A percentile compares a stretch with the other conserved stretches of the same genome.
Evolutionary conservation across 441 rosid species (phyloP).

Genomic region (Gossypium trilobum): DNA sequence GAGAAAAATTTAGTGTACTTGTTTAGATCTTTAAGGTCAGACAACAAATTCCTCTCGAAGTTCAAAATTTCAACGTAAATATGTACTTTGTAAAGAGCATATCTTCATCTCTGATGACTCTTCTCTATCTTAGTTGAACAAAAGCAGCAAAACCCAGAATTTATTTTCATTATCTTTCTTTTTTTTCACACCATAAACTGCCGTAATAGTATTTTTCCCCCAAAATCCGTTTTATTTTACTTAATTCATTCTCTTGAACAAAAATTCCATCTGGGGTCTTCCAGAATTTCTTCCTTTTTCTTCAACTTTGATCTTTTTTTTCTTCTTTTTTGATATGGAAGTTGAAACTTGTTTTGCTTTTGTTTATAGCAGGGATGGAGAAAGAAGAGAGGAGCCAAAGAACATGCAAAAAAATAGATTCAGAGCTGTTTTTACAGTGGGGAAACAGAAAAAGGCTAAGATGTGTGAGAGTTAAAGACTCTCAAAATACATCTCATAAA

Average conservation of each 20-base stretch:
- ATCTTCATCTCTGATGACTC: neutral
- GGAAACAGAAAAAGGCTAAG: conserved; percentile 60
- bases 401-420: conserved; percentile 42
- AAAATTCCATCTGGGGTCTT: conserved; percentile 8
- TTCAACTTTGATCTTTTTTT: neutral
- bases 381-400: conserved; percentile 41
- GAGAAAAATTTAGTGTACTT: neutral
- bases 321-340: neutral
- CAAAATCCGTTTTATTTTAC: neutral
- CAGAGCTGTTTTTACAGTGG: conserved; percentile 59
- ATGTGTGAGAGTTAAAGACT: conserved; percentile 60
- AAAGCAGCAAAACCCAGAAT: neutral
- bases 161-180: neutral
- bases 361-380: conserved; percentile 27
- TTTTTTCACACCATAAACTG: conserved; percentile 1
- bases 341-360: neutral
- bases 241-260: neutral
- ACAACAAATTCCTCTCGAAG: conserved; percentile 6
- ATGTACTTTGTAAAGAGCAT: neutral
- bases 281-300: neutral
- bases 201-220: neutral
- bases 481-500: conserved; percentile 37
- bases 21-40: conserved; percentile 24
- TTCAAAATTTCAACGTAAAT: neutral
- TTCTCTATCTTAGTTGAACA: neutral